Evolutionary conservation across 1,139 yeast genomes (phyloP), one percentile per base, ranked within the genome.

Genomic region (Blastobotrys indianensis): DNA sequence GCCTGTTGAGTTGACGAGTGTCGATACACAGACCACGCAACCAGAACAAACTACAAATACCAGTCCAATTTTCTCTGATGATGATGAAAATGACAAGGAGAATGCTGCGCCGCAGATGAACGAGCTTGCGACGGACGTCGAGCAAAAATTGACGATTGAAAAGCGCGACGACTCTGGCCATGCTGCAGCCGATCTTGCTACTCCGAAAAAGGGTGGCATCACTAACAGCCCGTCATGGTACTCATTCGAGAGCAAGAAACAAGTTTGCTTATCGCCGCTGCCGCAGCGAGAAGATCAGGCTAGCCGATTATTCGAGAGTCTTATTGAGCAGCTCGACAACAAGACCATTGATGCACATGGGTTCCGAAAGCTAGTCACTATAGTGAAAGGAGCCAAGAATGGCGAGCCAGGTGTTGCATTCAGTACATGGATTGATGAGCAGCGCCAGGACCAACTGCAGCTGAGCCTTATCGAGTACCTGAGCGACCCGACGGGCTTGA

Each of bases 241-340:
- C 38, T 36, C 49, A 6, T 42, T 52, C 23, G 56, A 51, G 32
- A 32, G 42, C 38, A 50, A 51, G 37, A 56, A 56, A 37, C 52
- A 54, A 41, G 43, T 40, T 1, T 56, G 58, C 41, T 25, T 47
- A 30, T 48, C 56, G 5, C 59, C 59, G 8, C 44, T 59, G 15
- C 61, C 63, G 5, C 51, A 49, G 29, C 38, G 34, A 10, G 54
- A 50, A 16, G 49, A 50, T 5, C 60, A 54, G n/a, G 58, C 62
- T 10, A 45, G 50, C 23, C 39, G 46, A n/a, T 44, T 59, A 32
- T 55, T 57, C 32, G 55, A 51, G 15, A 39, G 50, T 9, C 51
- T 58, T 12, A 49, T 54, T 8, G 29, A 45, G 10, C 53, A 49
- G 37, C 49, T 60, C 17, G 51, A 52, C 12, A 41, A 47, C 3